Evolutionary conservation across 768 basidiomycete species (phyloP).

Genomic region (Pholiota conissans): DNA sequence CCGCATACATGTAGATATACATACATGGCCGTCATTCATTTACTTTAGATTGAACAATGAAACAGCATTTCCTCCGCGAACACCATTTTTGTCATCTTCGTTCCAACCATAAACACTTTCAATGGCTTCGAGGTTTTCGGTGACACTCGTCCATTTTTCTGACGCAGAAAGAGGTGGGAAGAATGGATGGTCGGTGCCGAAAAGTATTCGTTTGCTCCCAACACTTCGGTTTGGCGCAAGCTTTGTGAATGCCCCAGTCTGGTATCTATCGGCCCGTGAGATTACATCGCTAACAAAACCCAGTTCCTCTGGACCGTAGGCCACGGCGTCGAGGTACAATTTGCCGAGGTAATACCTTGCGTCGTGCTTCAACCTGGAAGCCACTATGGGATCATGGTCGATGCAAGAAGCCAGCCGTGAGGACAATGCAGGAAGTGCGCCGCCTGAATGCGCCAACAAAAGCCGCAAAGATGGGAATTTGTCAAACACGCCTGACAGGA

Average conservation of each 20-base stretch:
- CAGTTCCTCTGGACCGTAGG: slow-evolving; percentile 85
- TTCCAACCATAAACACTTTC: slow-evolving; percentile 62
- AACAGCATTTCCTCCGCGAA: slow-evolving; percentile 74
- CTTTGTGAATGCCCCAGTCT: slow-evolving; percentile 30
- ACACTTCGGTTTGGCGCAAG: slow-evolving; percentile 34
- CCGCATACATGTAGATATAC: slow-evolving; percentile 1
- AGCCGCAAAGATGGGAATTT: slow-evolving; percentile 74
- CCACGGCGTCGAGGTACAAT: slow-evolving; percentile 85
- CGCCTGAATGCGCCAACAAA: slow-evolving; percentile 86
- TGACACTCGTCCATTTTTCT: slow-evolving; percentile 82
- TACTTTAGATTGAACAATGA: slow-evolving; percentile 58
- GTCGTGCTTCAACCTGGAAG: slow-evolving; percentile 74
- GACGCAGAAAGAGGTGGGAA: slow-evolving; percentile 75
- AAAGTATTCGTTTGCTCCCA: slow-evolving; percentile 66
- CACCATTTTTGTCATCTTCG: slow-evolving; percentile 58
- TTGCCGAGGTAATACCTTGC: slow-evolving; percentile 81
- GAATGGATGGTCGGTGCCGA: slow-evolving; percentile 90
- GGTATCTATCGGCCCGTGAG: slow-evolving; percentile 56
- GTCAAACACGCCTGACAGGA: slow-evolving; percentile 80
- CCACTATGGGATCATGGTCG: slow-evolving; percentile 80
- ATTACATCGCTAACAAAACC: slow-evolving; percentile 74
- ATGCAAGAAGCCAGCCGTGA: slow-evolving; percentile 86
- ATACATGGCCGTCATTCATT: slow-evolving; percentile 16
- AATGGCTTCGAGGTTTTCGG: slow-evolving; percentile 84
- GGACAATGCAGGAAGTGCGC: slow-evolving; percentile 79